Conservation (phyloP, 2,329 filamentous ascomycete species). For the Sporothrix brasiliensis region DNA sequence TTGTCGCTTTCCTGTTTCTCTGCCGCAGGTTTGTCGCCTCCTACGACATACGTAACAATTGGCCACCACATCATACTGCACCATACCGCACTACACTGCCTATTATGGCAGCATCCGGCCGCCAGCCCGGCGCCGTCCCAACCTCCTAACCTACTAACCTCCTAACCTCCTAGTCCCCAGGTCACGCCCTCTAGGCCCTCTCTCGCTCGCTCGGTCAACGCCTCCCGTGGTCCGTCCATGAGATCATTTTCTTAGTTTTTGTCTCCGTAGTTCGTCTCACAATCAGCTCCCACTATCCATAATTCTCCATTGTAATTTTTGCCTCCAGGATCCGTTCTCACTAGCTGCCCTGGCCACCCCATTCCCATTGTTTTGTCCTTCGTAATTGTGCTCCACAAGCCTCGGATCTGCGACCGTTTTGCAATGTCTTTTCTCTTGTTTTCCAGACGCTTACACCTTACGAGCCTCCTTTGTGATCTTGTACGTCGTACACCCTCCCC, state of each 20-base stretch:
- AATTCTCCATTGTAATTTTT: slow-evolving; percentile 11
- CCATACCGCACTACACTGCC: not conserved
- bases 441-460: not conserved
- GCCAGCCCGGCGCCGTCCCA: slow-evolving; percentile 8
- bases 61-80: slow-evolving; percentile 1
- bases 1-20: not conserved
- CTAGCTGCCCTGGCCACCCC: not conserved
- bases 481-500: slow-evolving; percentile 21
- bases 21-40: not conserved
- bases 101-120: slow-evolving; percentile 17
- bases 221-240: slow-evolving; percentile 2
- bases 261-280: not conserved
- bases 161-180: not conserved
- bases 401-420: slow-evolving; percentile 2
- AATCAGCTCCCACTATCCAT: too few species aligned
- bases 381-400: slow-evolving; percentile 4
- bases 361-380: slow-evolving; percentile 8
- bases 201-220: slow-evolving; percentile 16
- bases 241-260: not conserved
- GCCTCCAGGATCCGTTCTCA: slow-evolving; percentile 12
- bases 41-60: slow-evolving; percentile 4
- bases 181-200: not conserved
- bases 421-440: not conserved
- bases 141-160: too few species aligned
- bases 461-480: not conserved